Evolutionary conservation across 805 yeast genomes (phyloP), one percentile per base, ranked within the genome.

Genomic region (Candida multigemmis): DNA sequence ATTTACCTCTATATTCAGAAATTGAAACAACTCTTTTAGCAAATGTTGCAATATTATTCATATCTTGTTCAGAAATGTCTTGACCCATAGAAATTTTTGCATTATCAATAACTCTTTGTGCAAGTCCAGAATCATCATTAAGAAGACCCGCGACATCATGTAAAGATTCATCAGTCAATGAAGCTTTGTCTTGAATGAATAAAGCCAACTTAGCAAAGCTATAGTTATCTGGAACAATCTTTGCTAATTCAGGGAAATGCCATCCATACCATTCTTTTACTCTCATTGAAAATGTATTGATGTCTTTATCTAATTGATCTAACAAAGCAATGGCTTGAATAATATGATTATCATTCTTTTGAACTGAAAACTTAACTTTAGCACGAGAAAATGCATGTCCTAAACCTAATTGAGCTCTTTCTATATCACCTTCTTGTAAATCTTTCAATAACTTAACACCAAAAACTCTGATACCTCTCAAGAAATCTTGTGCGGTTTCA

Each of bases 361-460:
- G 96, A 32, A 93, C 97, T 27, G 93, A 81, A 58, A 91, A 91
- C 89, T 91, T 91, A 55, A 91, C 98, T 68, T 91, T 91, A 45
- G 96, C 91, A 66, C 98, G 77, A 34, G 97, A 91, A 68, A 91
- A 91, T 46, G 98, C 98, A 56, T 91, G 98, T 50, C 96, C 96
- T 51, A 91, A 72, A 74, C 98, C 98, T 46, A 91, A 74, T 66
- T 91, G 97, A 24, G 98, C 98, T 65, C 94, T 78, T 66, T 89
- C 97, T 42, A 87, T 68, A 57, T 91, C 98, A 52, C 96, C 96
- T 25, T 77, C 79, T 57, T 87, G 93, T 48, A 91, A 73, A 42
- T 86, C 89, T 63, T 87, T 85, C 50, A 91, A 73, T 45, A 91
- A 64, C 58, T 89, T 91, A 51, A 72, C 71, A 47, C 94, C 94